A percentile compares a stretch with the other conserved stretches of the same genome.
Evolutionary conservation across 2,329 filamentous ascomycete species (phyloP).

Genomic region (Phaeophleospora eucalypticola): DNA sequence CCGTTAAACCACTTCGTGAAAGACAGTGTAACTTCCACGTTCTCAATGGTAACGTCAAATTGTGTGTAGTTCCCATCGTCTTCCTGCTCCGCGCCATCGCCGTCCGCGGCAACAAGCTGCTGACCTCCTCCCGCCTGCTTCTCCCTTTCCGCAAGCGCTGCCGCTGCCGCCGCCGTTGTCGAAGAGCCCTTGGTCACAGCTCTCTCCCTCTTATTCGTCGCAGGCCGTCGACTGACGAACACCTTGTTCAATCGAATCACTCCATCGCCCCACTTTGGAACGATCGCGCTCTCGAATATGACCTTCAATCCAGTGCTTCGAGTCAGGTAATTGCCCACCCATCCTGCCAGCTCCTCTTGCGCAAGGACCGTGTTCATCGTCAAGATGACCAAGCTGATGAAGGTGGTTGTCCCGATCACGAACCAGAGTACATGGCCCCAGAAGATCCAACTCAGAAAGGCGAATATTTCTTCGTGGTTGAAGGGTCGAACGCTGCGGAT

Average conservation of each 20-base stretch:
- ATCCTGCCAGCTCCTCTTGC: slow-evolving; percentile 89
- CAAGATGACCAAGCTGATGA: slow-evolving; percentile 87
- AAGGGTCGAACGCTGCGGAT: slow-evolving; percentile 91
- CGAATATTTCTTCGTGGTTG: slow-evolving; percentile 93
- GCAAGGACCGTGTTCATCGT: slow-evolving; percentile 95
- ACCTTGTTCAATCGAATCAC: slow-evolving; percentile 97
- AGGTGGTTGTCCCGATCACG: slow-evolving; percentile 93
- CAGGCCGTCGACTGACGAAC: slow-evolving; percentile 85
- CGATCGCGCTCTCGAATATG: slow-evolving; percentile 95
- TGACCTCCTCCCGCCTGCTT: too few relatives aligned
- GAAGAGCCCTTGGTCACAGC: slow-evolving; percentile 86
- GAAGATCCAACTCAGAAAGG: slow-evolving; percentile 92
- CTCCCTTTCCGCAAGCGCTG: slow-evolving; percentile 51
- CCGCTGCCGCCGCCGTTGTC: slow-evolving; percentile 75
- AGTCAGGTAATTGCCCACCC: slow-evolving; percentile 93
- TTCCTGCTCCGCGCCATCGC: slow-evolving; percentile 38
- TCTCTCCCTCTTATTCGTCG: slow-evolving; percentile 52
- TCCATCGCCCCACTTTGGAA: slow-evolving; percentile 90
- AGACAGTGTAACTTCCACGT: slow-evolving; percentile 91
- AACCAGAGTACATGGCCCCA: slow-evolving; percentile 93
- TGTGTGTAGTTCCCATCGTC: slow-evolving; percentile 98
- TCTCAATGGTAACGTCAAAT: slow-evolving; percentile 91
- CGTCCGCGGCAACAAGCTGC: too few relatives aligned
- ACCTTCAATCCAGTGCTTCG: slow-evolving; percentile 89
- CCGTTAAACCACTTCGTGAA: slow-evolving; percentile 99